A percentile compares a stretch with the other conserved stretches of the same genome.
phyloP scores from a whole-genome alignment of 2,329 filamentous ascomycete species.

The Pseudogymnoascus sp. region DNA sequence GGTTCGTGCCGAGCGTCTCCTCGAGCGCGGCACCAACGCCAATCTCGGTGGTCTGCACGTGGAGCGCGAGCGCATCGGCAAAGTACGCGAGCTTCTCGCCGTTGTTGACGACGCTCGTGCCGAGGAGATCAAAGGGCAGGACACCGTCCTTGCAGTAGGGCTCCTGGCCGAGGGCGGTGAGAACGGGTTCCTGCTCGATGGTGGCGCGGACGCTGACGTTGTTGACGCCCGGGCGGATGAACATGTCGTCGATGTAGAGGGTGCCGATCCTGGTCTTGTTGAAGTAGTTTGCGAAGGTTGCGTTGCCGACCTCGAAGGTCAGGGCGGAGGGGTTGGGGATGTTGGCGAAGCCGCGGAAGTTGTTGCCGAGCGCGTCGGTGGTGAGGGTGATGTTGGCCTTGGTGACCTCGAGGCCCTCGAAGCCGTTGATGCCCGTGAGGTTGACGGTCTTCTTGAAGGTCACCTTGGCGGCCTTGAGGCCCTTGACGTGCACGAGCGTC shows the following conservation, averaged over 20 bases:
- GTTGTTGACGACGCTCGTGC: slow-evolving; percentile 38
- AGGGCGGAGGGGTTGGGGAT: slow-evolving; percentile 54
- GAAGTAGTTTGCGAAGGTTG: slow-evolving; percentile 23
- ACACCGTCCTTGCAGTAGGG: slow-evolving; percentile 30
- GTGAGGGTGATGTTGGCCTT: slow-evolving; percentile 37
- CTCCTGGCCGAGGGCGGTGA: slow-evolving; percentile 23
- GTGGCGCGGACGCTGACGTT: slow-evolving; percentile 39
- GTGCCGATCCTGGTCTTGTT: background rate
- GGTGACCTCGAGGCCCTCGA: slow-evolving; percentile 42
- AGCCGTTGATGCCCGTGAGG: slow-evolving; percentile 49
- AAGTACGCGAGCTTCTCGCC: slow-evolving; percentile 44
- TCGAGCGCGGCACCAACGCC: background rate
- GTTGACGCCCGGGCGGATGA: slow-evolving; percentile 46
- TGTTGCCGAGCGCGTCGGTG: slow-evolving; percentile 43
- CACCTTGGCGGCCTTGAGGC: slow-evolving; percentile 40
- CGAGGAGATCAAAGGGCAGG: slow-evolving; percentile 41
- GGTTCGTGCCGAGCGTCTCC: no score
- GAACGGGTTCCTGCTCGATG: slow-evolving; percentile 33
- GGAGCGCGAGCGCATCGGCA: background rate
- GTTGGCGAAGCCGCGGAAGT: slow-evolving; percentile 43
- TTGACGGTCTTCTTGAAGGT: slow-evolving; percentile 46
- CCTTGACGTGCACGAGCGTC: slow-evolving; percentile 41
- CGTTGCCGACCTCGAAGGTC: slow-evolving; percentile 43
- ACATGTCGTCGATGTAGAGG: slow-evolving; percentile 37
- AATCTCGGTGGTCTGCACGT: background rate